Percentiles rank a stretch among this genome's conserved stretches.
Conservation (phyloP, 2,329 filamentous ascomycete genomes). For the Neophaeococcomyces aloes region DNA sequence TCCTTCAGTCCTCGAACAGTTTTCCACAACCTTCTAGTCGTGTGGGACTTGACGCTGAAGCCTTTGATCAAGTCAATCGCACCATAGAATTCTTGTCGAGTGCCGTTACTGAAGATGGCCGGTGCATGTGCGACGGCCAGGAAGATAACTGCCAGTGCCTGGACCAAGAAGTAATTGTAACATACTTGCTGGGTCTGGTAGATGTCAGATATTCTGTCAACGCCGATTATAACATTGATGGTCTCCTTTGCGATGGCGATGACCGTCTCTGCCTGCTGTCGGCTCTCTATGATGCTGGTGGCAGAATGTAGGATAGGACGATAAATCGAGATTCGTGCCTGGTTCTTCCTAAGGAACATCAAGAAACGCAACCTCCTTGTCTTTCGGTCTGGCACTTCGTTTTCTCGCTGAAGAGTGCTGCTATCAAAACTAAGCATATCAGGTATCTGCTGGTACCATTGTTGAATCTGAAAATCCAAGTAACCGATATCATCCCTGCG, state of each 20-base stretch:
- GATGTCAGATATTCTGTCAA: slow-evolving; percentile 53
- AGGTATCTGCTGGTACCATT: slow-evolving; percentile 73
- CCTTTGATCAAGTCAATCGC: slow-evolving; percentile 54
- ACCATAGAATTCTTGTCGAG: slow-evolving; percentile 59
- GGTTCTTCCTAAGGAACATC: slow-evolving; percentile 76
- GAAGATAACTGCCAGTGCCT: slow-evolving; percentile 53
- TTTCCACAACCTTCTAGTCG: slow-evolving; percentile 54
- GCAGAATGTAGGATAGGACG: slow-evolving; percentile 77
- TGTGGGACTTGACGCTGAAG: slow-evolving; percentile 50
- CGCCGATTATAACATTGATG: slow-evolving; percentile 48
- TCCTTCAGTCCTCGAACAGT: slow-evolving; percentile 54
- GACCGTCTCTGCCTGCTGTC: slow-evolving; percentile 59
- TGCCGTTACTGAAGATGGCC: slow-evolving; percentile 47
- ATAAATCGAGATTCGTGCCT: slow-evolving; percentile 82
- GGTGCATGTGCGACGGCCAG: slow-evolving; percentile 56
- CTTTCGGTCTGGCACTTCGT: slow-evolving; percentile 37
- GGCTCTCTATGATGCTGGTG: slow-evolving; percentile 68
- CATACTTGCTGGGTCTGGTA: slow-evolving; percentile 54
- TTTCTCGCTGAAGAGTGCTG: slow-evolving; percentile 42
- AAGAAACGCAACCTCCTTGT: slow-evolving; percentile 68
- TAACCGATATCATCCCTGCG: slow-evolving; percentile 66
- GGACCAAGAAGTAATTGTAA: slow-evolving; percentile 58
- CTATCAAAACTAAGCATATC: slow-evolving; percentile 47
- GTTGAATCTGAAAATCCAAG: slow-evolving; percentile 70
- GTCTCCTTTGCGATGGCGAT: slow-evolving; percentile 57